Conservation (phyloP, 371 early-diverging fungal species). For the Rhizopus arrhizus region DNA sequence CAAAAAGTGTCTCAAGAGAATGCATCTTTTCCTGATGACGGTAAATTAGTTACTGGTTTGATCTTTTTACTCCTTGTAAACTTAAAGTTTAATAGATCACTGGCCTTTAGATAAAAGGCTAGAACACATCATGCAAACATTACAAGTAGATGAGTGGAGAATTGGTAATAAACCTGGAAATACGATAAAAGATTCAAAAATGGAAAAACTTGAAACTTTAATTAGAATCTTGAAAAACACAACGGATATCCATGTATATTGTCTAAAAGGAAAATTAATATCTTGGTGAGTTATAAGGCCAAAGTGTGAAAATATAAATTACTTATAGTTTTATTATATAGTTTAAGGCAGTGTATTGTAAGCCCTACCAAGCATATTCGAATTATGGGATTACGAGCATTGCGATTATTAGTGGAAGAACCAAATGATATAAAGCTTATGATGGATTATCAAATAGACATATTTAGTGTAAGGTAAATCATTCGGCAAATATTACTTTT, state of each 20-base stretch:
- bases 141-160: slow-evolving; percentile 47
- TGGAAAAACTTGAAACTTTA: slow-evolving; percentile 42
- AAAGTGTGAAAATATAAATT: neutral
- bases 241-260: slow-evolving; percentile 41
- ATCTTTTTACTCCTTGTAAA: slow-evolving; percentile 6
- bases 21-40: slow-evolving; percentile 52
- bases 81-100: slow-evolving; percentile 30
- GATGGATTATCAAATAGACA: slow-evolving; percentile 60
- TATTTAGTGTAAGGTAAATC: slow-evolving; percentile 66
- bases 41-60: slow-evolving; percentile 22
- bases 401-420: slow-evolving; percentile 57
- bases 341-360: slow-evolving; percentile 58
- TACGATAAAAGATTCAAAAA: slow-evolving; percentile 36
- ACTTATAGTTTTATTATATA: slow-evolving; percentile 14
- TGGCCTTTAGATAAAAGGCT: slow-evolving; percentile 43
- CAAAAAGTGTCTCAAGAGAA: slow-evolving; percentile 43
- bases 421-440: slow-evolving; percentile 48
- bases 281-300: slow-evolving; percentile 29
- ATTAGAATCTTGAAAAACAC: slow-evolving; percentile 50
- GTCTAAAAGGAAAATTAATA: slow-evolving; percentile 37
- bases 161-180: slow-evolving; percentile 18
- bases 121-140: slow-evolving; percentile 36
- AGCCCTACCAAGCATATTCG: slow-evolving; percentile 58
- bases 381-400: slow-evolving; percentile 54
- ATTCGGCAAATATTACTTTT: neutral